phyloP scores from a whole-genome alignment of 164 flowering plant species.

The Protea cynaroides region DNA sequence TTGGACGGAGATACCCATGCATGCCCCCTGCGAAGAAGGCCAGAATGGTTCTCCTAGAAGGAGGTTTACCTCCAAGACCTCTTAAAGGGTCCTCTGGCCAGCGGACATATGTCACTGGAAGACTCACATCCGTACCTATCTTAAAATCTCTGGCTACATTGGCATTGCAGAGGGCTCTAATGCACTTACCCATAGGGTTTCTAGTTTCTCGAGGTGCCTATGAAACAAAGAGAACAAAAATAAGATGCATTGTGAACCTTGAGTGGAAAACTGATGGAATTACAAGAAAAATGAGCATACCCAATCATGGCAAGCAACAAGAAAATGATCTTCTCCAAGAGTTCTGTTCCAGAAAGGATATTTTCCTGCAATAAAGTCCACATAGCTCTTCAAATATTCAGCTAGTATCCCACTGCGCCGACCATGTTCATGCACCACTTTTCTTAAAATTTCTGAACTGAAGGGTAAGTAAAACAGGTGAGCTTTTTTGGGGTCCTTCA shows the following conservation, averaged over 20 bases:
- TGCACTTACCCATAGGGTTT: conserved; percentile 21
- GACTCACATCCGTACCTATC: conserved; percentile 32
- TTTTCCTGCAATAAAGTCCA: conserved; percentile 22
- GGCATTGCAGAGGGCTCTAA: conserved; percentile 40
- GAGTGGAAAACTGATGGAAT: no score
- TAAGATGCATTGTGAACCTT: no score
- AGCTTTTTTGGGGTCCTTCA: conserved; percentile 37
- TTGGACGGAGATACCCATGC: conserved; percentile 40
- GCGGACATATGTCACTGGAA: conserved; percentile 36
- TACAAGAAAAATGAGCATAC: conserved; percentile 16
- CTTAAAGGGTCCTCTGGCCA: conserved; percentile 14
- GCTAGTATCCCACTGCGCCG: conserved; percentile 11
- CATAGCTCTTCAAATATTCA: conserved; percentile 22
- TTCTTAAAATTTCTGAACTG: conserved; percentile 25
- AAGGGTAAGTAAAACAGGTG: conserved; percentile 43
- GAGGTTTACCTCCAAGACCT: conserved; percentile 34
- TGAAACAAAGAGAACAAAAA: neutral
- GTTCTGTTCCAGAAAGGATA: conserved; percentile 41
- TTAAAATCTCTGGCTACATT: conserved; percentile 28
- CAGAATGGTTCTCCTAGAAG: conserved; percentile 24
- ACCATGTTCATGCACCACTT: conserved; percentile 7
- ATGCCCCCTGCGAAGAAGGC: conserved; percentile 42
- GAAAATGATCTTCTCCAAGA: conserved; percentile 42
- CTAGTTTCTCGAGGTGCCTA: conserved; percentile 31
- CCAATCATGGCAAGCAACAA: conserved; percentile 50